Conservation (phyloP, 441 rosid species). For the Flueggea neowawraea region DNA sequence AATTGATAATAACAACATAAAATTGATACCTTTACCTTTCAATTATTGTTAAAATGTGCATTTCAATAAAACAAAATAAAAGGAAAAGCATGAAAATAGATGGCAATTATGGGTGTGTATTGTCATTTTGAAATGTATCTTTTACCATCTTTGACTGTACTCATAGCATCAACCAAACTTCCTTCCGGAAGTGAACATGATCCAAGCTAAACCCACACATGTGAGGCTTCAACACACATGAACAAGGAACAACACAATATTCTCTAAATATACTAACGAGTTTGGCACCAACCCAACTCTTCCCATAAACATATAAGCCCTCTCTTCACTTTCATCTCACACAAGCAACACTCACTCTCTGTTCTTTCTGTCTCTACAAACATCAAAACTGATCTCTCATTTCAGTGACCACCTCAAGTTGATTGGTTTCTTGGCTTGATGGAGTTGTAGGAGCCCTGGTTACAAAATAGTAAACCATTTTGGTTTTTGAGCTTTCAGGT, state of each 20-base stretch:
- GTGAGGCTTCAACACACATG: no score
- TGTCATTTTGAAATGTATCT: not conserved
- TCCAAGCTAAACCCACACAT: no score
- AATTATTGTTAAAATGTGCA: not conserved
- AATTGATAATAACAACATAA: no score
- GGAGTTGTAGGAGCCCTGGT: constrained; percentile 29
- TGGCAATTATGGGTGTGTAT: not conserved
- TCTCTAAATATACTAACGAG: constrained; percentile 16
- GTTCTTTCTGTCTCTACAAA: not conserved
- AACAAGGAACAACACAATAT: not conserved
- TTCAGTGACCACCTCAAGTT: not conserved
- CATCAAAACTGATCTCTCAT: constrained; percentile 4
- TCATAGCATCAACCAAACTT: not conserved
- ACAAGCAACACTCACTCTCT: constrained; percentile 24
- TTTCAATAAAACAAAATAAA: not conserved
- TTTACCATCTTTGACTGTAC: not conserved
- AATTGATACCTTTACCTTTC: not conserved
- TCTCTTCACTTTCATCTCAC: constrained; percentile 24
- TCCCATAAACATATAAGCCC: constrained; percentile 21
- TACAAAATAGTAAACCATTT: not conserved
- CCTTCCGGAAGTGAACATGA: not conserved
- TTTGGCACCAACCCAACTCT: constrained; percentile 42
- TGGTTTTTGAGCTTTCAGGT: constrained; percentile 11
- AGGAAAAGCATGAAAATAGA: not conserved
- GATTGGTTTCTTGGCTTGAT: not conserved